Evolutionary conservation across 2,329 filamentous ascomycete genomes (phyloP), one percentile per base, ranked within the genome.

Genomic region (Colletotrichum tabaci): DNA sequence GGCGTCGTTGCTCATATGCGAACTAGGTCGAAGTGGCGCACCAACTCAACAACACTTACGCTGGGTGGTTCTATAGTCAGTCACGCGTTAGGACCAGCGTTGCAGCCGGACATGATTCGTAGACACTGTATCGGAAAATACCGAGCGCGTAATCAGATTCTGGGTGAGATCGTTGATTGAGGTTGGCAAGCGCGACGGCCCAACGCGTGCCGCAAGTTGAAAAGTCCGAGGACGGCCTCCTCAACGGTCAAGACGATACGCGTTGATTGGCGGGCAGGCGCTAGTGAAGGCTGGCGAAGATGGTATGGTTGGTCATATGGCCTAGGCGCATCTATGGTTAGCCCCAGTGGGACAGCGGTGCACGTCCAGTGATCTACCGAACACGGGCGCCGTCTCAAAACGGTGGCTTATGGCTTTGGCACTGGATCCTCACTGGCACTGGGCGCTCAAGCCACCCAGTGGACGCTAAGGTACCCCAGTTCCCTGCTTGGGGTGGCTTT

Each of bases 351-450:
- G 30, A 62, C 58, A 42, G 56, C 42, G 44, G 66, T 46, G 67
- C 63, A 71, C 56, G 67, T 61, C 67, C 67, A 61, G 64, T 56
- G 67, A 71, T 71, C 67, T 67, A 44, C 63, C 67, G 67, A 50
- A 71, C 50, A 62, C 57, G 56, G 67, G 56, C 67, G 42, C 63
- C 67, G 56, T 71, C 67, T 46, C 44, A 42, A 62, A 67, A 58
- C 57, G 44, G 50, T 71, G 44, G 64, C 50, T 61, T 52, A 57
- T 57, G 63, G 67, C 67, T 67, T 57, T 56, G 57, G 61, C 44
- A 58, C 53, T 40, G 9, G 52, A 38, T 38, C 52, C 52, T 21
- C 30, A 55, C 52, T 18, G 55, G 53, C 55, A 55, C 47, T 70
- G 26, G 55, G 53, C 55, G 62, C 47, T 70, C 23, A 61, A 66